phyloP scores from a whole-genome alignment of 805 yeast species.

The Spencermartinsiella europaea region DNA sequence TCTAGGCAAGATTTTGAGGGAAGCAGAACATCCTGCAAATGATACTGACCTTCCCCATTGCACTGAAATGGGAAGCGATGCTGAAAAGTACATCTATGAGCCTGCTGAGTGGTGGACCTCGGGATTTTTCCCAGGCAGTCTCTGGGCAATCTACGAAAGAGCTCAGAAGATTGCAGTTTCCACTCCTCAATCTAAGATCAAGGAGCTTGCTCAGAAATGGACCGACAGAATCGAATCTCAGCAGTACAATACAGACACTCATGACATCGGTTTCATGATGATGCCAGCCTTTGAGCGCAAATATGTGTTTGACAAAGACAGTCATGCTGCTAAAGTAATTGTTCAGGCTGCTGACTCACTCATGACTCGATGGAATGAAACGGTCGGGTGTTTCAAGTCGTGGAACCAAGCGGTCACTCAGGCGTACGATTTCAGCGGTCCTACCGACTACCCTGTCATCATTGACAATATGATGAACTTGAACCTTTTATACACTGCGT shows the following conservation, averaged over 20 bases:
- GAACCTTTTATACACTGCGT: constrained; percentile 29
- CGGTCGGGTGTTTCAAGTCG: constrained; percentile 26
- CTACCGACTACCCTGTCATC: constrained; percentile 29
- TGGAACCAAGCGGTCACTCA: constrained; percentile 28
- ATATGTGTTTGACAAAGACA: constrained; percentile 19
- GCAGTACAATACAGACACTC: constrained; percentile 25
- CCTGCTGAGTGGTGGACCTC: constrained; percentile 21
- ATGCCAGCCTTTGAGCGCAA: constrained; percentile 28
- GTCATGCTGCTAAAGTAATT: constrained; percentile 20
- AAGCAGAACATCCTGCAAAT: constrained; percentile 3
- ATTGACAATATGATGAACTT: constrained; percentile 28
- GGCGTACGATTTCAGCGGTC: constrained; percentile 19
- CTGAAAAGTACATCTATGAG: constrained; percentile 13
- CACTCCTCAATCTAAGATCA: background rate
- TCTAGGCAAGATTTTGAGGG: constrained; percentile 1
- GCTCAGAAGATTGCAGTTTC: constrained; percentile 3
- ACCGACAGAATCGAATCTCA: constrained; percentile 10
- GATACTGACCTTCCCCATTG: constrained; percentile 8
- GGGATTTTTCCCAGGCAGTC: constrained; percentile 20
- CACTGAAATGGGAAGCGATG: constrained; percentile 5
- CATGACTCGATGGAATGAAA: constrained; percentile 24
- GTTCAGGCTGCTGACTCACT: constrained; percentile 29
- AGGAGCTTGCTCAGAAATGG: constrained; percentile 12
- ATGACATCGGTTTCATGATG: constrained; percentile 31
- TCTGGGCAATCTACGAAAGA: constrained; percentile 17